Conservation (phyloP, 768 basidiomycete genomes). For the Porphyrellus cyaneotinctus region DNA sequence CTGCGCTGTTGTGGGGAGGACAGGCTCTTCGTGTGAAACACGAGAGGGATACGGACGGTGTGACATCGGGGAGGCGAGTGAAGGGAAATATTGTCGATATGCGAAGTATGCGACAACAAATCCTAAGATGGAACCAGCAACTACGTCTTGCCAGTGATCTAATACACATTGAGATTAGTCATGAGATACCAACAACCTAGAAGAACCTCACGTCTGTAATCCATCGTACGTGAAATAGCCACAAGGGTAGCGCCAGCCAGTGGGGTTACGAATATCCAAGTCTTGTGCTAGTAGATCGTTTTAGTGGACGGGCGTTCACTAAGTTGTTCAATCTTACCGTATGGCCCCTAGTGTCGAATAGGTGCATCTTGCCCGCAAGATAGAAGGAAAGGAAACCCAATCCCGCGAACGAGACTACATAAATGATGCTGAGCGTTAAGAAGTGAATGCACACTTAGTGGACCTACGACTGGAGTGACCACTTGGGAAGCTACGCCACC, state of each 20-base stretch:
- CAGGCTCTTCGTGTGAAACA: conserved; percentile 40
- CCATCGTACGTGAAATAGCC: conserved; percentile 87
- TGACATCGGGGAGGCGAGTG: conserved; percentile 55
- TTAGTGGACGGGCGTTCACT: neutral
- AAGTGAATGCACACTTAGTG: neutral
- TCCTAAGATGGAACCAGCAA: conserved; percentile 76
- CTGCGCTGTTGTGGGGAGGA: conserved; percentile 39
- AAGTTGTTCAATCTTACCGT: conserved; percentile 38
- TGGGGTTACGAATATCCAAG: conserved; percentile 80
- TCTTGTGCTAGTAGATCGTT: conserved; percentile 49
- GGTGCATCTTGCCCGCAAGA: conserved; percentile 86
- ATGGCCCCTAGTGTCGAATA: conserved; percentile 81
- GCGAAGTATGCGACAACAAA: conserved; percentile 64
- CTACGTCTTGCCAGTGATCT: conserved; percentile 94
- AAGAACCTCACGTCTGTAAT: conserved; percentile 62
- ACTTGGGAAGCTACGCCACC: conserved; percentile 89
- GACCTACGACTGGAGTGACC: conserved; percentile 83
- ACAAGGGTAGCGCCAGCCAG: conserved; percentile 74
- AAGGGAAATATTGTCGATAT: conserved; percentile 82
- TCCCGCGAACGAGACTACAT: conserved; percentile 85
- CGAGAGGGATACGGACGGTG: conserved; percentile 75
- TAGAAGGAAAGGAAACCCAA: conserved; percentile 87
- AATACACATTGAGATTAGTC: neutral
- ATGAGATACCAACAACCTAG: conserved; percentile 7
- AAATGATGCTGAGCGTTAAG: conserved; percentile 1